phyloP scores from a whole-genome alignment of 768 basidiomycete species.

The Infundibulicybe gibba region DNA sequence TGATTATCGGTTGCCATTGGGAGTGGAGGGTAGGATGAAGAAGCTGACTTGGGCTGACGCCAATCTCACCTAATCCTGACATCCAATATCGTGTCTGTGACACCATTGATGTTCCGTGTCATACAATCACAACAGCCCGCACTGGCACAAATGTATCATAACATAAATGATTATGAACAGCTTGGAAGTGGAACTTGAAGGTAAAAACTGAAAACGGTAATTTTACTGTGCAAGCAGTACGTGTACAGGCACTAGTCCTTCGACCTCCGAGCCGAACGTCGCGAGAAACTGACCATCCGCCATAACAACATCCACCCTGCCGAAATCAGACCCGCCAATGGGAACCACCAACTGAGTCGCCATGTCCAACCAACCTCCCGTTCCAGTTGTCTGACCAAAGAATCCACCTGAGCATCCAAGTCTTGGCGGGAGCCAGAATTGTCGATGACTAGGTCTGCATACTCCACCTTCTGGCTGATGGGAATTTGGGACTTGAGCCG shows the following conservation, averaged over 20 bases:
- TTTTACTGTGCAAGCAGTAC: slow-evolving; percentile 1
- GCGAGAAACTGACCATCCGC: slow-evolving; percentile 9
- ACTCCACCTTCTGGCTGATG: slow-evolving; percentile 73
- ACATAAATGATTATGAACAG: too few relatives aligned
- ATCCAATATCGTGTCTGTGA: too few relatives aligned
- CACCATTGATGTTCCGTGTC: too few relatives aligned
- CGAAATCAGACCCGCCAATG: slow-evolving; percentile 48
- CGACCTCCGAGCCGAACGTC: background rate
- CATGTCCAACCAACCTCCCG: slow-evolving; percentile 27
- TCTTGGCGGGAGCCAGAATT: slow-evolving; percentile 79
- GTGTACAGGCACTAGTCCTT: background rate
- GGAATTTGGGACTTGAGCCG: slow-evolving; percentile 81
- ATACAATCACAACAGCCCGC: too few relatives aligned
- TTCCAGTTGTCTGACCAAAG: slow-evolving; percentile 1
- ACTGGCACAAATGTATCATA: too few relatives aligned
- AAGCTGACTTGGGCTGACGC: too few relatives aligned
- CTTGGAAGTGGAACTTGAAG: too few relatives aligned
- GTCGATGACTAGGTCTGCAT: slow-evolving; percentile 84
- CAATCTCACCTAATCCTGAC: too few relatives aligned
- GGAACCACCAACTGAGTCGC: slow-evolving; percentile 56
- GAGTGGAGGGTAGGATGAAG: too few relatives aligned
- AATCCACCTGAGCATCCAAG: slow-evolving; percentile 36
- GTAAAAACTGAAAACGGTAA: too few relatives aligned
- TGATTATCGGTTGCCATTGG: slow-evolving; percentile 51
- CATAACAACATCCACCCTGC: slow-evolving; percentile 27